Evolutionary conservation across 116 monocot genomes (phyloP), one percentile per base, ranked within the genome.

Genomic region (Posidonia oceanica): DNA sequence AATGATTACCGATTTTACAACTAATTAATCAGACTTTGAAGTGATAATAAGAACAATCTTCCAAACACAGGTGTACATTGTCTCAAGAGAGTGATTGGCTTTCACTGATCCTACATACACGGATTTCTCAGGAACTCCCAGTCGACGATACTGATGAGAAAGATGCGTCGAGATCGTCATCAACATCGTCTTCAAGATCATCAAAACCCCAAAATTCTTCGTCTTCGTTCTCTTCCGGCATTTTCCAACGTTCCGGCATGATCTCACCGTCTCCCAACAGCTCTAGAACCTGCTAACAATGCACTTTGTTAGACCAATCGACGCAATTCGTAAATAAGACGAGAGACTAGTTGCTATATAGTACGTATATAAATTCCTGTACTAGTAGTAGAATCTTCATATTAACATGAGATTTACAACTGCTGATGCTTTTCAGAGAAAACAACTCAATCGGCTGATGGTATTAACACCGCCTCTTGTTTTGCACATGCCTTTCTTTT

Each of bases 181-280:
- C 54, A n/a, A 52, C 51, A 2, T 75, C 61, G 4, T 75, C 77
- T 67, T 87, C 83, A 18, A 83, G 83, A 44, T 89, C 83, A n/a
- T 85, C 85, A 15, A 78, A 80, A 13, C 67, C 75, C 77, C 84
- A 77, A 75, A 82, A 80, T 51, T 83, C 83, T 12, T 79, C 73
- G 2, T 71, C 82, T 14, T 78, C 88, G 3, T 71, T 63, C 53
- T 78, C 80, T 53, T 78, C 77, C 0, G 71, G 72, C 78, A 80
- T 74, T 61, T 69, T 67, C 88, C 85, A 88, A 20, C 53, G 62
- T 1, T 80, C 80, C 3, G 53, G 29, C 17, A 56, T 61, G 4
- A 89, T 81, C 73, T 83, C 83, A 39, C 74, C 75, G 16, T 72
- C 75, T 68, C 71, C 72, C 39, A 82, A 18, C 18, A 88, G 75